Evolutionary conservation across 2,329 filamentous ascomycete genomes (phyloP), one percentile per base, ranked within the genome.

Genomic region (Ascochyta rabiei): DNA sequence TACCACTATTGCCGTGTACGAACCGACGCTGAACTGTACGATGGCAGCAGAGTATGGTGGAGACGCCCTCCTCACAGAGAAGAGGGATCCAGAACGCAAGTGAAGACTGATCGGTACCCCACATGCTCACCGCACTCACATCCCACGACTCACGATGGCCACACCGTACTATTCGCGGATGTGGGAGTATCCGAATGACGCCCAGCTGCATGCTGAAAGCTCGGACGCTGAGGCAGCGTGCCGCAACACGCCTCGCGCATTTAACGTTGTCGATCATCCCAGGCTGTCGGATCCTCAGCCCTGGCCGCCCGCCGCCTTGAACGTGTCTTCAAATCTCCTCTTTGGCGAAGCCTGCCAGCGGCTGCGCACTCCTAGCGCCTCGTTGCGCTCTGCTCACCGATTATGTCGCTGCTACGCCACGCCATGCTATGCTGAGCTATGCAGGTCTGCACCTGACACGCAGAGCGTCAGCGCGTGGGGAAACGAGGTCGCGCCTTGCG

Each of bases 241-340:
- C 45, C 45, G 45, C 51, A 31, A 24, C 24, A 55, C 35, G 41
- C 43, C 43, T 16, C 43, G 52, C 47, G 41, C 42, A 46, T 37
- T 42, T 49, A 55, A 55, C 52, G 46, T 55, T 55, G 52, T 55
- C 52, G 52, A 55, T 55, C 46, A 55, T 45, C 50, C 52, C 52
- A 55, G 47, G 24, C 46, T 50, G 37, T 46, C 52, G 52, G 52
- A 49, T 50, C 23, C 30, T 49, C 51, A 49, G 51, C 41, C 51
- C 46, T 55, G 46, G 41, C 19, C 31, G 21, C 21, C 21, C 6
- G 21, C 21, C 6, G 21, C n/a, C n/a, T n/a, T 28, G 5, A 23
- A 5, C 23, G n/a, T 2, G 8, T 16, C 40, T 13, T 33, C 30
- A 33, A 33, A 33, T 33, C 30, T 33, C 30, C 26, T 34, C 31